These are phyloP conservation scores for Mycena floridula DNA, from an alignment of 768 basidiomycete genomes.

Conservation along the genomic window DNA sequence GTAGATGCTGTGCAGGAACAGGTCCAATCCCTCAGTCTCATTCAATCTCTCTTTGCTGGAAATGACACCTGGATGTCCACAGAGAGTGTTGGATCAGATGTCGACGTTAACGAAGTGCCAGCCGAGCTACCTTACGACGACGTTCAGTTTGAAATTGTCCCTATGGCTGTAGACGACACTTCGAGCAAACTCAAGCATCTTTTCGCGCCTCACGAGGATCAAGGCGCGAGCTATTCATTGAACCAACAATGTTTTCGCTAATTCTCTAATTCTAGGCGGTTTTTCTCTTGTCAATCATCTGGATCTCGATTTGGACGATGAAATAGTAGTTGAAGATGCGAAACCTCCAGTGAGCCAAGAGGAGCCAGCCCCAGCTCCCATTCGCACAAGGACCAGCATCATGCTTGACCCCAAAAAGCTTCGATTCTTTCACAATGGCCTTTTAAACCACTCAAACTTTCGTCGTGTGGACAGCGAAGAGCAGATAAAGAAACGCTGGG, in stretches of 20 bases:
- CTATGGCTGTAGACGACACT: neutral
- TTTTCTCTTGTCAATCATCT: constrained; percentile 77
- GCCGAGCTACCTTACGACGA: constrained; percentile 17
- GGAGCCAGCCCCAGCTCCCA: constrained; percentile 9
- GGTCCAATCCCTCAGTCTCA: constrained; percentile 36
- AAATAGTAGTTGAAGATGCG: constrained; percentile 22
- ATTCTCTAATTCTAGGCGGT: constrained; percentile 33
- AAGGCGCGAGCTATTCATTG: constrained; percentile 37
- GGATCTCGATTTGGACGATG: constrained; percentile 67
- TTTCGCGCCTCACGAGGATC: constrained; percentile 64
- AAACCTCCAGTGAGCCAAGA: constrained; percentile 13
- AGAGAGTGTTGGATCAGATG: constrained; percentile 53
- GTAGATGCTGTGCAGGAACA: constrained; percentile 39
- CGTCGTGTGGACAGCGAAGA: constrained; percentile 38
- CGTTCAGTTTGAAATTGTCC: constrained; percentile 7
- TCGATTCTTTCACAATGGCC: constrained; percentile 44
- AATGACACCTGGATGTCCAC: constrained; percentile 46
- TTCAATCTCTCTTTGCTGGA: constrained; percentile 48
- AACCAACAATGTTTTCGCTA: constrained; percentile 1
- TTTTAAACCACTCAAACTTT: constrained; percentile 13
- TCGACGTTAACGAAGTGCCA: constrained; percentile 35
- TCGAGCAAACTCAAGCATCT: constrained; percentile 57
- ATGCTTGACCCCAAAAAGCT: constrained; percentile 48
- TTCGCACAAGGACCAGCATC: constrained; percentile 24
- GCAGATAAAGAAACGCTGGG: constrained; percentile 68